Evolutionary conservation across 805 yeast species (phyloP).

Genomic region (Candida namnaoensis): DNA sequence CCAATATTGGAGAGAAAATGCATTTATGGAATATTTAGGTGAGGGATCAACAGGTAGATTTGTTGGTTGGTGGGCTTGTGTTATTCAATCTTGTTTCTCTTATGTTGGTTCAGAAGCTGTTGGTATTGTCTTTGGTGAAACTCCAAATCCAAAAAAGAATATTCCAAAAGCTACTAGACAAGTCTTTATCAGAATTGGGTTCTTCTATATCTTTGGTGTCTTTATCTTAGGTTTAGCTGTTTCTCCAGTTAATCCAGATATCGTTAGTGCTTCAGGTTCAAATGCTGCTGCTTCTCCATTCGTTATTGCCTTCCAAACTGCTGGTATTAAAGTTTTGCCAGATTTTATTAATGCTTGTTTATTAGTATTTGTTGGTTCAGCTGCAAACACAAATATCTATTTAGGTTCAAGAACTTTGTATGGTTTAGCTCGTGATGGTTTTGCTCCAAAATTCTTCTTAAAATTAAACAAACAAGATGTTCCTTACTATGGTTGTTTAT

Average conservation of each 20-base stretch:
- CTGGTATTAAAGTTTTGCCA: constrained; percentile 57
- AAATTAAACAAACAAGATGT: constrained; percentile 63
- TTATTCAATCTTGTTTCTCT: constrained; percentile 51
- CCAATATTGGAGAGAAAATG: constrained; percentile 62
- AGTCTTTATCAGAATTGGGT: constrained; percentile 59
- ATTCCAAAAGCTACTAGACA: constrained; percentile 66
- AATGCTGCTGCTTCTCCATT: constrained; percentile 77
- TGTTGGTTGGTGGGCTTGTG: constrained; percentile 54
- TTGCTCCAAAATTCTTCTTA: constrained; percentile 63
- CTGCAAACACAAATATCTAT: constrained; percentile 73
- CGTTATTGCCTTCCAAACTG: constrained; percentile 69
- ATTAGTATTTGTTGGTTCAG: constrained; percentile 69
- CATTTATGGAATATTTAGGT: constrained; percentile 36
- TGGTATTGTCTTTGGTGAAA: constrained; percentile 70
- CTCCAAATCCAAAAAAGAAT: constrained; percentile 56
- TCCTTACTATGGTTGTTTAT: constrained; percentile 45
- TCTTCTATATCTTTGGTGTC: constrained; percentile 56
- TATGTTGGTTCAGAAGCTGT: constrained; percentile 63
- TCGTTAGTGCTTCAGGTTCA: constrained; percentile 36
- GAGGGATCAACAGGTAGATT: constrained; percentile 44
- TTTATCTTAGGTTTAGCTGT: constrained; percentile 64
- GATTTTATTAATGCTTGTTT: constrained; percentile 74
- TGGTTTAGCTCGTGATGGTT: constrained; percentile 63
- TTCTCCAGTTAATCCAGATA: constrained; percentile 42
- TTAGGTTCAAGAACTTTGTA: constrained; percentile 70